Evolutionary conservation across 768 basidiomycete species (phyloP).

Genomic region (Mycena galopus): DNA sequence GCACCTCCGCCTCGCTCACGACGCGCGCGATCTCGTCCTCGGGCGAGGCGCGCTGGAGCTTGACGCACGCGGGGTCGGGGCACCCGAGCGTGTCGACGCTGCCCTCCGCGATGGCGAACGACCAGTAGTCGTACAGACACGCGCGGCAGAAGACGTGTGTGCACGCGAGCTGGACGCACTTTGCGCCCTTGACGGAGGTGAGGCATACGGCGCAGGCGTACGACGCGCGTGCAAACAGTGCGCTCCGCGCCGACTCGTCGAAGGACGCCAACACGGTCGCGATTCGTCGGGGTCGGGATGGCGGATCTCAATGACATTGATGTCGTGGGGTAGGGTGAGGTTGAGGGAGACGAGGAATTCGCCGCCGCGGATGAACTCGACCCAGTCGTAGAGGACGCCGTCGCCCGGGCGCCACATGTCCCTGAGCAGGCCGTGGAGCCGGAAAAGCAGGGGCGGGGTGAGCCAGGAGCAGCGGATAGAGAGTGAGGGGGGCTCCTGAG

Average conservation of each 20-base stretch:
- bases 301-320: constrained; percentile 49
- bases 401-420: constrained; percentile 74
- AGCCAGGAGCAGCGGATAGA: constrained; percentile 76
- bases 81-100: constrained; percentile 83
- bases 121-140: constrained; percentile 88
- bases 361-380: constrained; percentile 78
- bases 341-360: constrained; percentile 68
- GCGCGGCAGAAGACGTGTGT: constrained; percentile 86
- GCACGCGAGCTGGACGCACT: constrained; percentile 79
- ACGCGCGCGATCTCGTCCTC: constrained; percentile 83
- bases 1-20: constrained; percentile 72
- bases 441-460: constrained; percentile 44
- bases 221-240: constrained; percentile 71
- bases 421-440: constrained; percentile 56
- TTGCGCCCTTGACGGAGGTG: constrained; percentile 77
- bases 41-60: constrained; percentile 66
- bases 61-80: constrained; percentile 86
- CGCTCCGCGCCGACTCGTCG: constrained; percentile 60
- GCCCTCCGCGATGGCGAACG: constrained; percentile 83
- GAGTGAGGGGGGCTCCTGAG: constrained; percentile 61
- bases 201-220: constrained; percentile 87
- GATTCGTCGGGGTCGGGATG: constrained; percentile 72
- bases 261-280: constrained; percentile 61
- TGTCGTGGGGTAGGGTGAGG: constrained; percentile 48
- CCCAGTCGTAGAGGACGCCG: constrained; percentile 75